Conservation (phyloP, 805 yeast genomes). For the Wickerhamomyces ciferrii region DNA sequence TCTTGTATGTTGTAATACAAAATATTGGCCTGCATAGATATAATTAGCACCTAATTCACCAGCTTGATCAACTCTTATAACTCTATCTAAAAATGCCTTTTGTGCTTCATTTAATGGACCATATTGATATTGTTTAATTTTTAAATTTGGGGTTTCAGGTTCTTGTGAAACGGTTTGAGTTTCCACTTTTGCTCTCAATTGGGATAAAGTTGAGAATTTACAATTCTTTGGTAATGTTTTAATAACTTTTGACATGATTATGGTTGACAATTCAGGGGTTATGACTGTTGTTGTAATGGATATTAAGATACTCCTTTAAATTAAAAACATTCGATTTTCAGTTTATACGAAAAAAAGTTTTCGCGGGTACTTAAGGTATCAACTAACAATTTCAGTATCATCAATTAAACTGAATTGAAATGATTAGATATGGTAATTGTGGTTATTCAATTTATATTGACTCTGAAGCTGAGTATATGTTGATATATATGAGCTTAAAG, state of each 20-base stretch:
- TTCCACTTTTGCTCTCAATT: constrained; percentile 13
- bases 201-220: constrained; percentile 18
- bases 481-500: no score
- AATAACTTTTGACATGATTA: background rate
- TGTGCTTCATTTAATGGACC: constrained; percentile 42
- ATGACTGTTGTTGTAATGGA: no score
- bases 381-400: no score
- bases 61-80: constrained; percentile 92
- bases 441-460: no score
- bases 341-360: no score
- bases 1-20: constrained; percentile 60
- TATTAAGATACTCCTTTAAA: no score
- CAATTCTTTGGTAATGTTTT: constrained; percentile 3
- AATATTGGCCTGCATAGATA: constrained; percentile 87
- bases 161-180: constrained; percentile 1
- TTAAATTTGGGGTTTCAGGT: background rate
- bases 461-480: no score
- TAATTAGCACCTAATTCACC: constrained; percentile 96
- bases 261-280: no score
- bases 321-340: no score
- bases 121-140: constrained; percentile 1
- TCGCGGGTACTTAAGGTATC: no score
- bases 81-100: constrained; percentile 64
- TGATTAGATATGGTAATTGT: no score
- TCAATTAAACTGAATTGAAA: no score